Base-by-base conservation (phyloP, 1,284 basidiomycete species). In the Fomitopsis pinicola region DNA sequence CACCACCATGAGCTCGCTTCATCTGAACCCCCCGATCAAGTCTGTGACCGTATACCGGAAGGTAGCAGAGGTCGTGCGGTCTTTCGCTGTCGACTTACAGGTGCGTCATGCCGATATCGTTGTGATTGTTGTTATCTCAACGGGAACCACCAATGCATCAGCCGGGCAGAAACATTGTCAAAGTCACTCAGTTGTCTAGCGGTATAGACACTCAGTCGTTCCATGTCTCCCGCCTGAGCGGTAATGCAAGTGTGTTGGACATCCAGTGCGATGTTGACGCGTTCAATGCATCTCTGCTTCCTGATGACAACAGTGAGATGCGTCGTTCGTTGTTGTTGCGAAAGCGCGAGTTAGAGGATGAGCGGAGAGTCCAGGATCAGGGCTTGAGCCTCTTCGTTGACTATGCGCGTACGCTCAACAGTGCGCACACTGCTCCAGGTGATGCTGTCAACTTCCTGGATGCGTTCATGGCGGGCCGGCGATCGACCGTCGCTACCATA, bases 381-480 rank as follows among this genome's bases (percentile, higher is more conserved):
- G 79, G 81, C 63, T 71, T 71, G 1, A 70, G 75, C 22, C 66
- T 84, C 19, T 73, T 84, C 33, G 64, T 75, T 44, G 67, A 68
- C 15, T 85, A 83, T 62, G 78, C 76, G 3, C 74, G 76, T 57
- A 77, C 78, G 5, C 67, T 85, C 54, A 74, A 59, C 1, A 78
- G 75, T 42, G 78, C 83, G 65, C 75, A 82, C 65, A 73, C 82
- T 38, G 66, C 64, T 12, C 77, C 80, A 0, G 60, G 65, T 0
- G 66, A 78, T 38, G 75, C 82, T 68, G 65, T 66, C 5, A 60
- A 62, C 3, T 82, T 84, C 65, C 66, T 85, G 55, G 73, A 76
- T 26, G 74, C 62, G 5, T 82, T 81, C 63, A 68, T 80, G 10
- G 71, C 75, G 15, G 73, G 74, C 7, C 77, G 78, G 8, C 68